Percentiles rank a stretch among this genome's conserved stretches.
phyloP scores from a whole-genome alignment of 208 protist species.

The Trypanosoma lewisi region DNA sequence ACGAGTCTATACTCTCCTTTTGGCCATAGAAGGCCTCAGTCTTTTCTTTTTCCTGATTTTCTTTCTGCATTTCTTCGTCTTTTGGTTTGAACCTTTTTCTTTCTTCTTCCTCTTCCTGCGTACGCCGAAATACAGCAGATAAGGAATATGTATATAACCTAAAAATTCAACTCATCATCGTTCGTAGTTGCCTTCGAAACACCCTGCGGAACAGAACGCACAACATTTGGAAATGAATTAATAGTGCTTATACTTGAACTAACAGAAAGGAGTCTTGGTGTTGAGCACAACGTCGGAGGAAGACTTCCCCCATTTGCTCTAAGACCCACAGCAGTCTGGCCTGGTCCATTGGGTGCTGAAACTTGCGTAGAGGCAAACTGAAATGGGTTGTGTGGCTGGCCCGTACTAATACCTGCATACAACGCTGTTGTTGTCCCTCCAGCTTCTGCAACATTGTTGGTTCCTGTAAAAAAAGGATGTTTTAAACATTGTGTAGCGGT shows the following conservation, averaged over 20 bases:
- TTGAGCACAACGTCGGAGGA: conserved; percentile 23
- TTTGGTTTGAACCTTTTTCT: background rate
- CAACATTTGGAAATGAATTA: conserved; percentile 19
- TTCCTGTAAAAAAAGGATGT: conserved; percentile 94
- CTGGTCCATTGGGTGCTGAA: conserved; percentile 22
- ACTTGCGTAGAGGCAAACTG: conserved; percentile 38
- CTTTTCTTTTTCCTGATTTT: too few species aligned
- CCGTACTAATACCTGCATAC: conserved; percentile 79
- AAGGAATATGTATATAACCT: too few species aligned
- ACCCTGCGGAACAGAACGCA: conserved; percentile 18
- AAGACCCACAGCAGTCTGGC: conserved; percentile 21
- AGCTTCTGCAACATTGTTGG: conserved; percentile 18
- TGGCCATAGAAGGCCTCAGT: too few species aligned
- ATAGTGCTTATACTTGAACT: conserved; percentile 8
- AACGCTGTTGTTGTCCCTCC: conserved; percentile 57
- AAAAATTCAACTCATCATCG: conserved; percentile 90
- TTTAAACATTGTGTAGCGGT: conserved; percentile 92
- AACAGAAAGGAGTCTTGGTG: background rate
- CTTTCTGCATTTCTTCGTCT: too few species aligned
- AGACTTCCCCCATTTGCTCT: conserved; percentile 43
- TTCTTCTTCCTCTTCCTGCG: background rate
- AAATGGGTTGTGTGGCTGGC: conserved; percentile 90
- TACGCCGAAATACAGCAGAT: background rate
- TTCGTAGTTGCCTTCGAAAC: conserved; percentile 30
- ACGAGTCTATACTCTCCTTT: too few species aligned